Conservation (phyloP, 1,284 basidiomycete genomes). For the Cryptococcus sp. region DNA sequence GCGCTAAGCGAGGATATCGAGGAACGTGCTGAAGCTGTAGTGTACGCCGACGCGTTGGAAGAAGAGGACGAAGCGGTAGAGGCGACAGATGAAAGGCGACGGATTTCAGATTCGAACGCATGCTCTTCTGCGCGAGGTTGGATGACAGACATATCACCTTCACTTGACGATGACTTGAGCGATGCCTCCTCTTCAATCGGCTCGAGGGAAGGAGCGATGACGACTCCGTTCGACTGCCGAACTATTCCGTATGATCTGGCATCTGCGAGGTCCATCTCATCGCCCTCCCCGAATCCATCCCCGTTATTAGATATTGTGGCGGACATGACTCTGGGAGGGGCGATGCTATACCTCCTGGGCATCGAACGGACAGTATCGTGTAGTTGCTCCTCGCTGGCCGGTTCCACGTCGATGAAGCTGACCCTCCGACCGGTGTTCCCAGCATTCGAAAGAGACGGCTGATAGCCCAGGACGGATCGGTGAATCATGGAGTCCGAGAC, state of each 20-base stretch:
- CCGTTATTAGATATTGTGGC: conserved; percentile 3
- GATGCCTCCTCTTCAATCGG: conserved; percentile 12
- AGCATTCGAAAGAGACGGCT: background rate
- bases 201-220: conserved; percentile 15
- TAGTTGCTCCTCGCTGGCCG: background rate
- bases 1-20: conserved; percentile 23
- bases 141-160: background rate
- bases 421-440: conserved; percentile 11
- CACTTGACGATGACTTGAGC: background rate
- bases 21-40: conserved; percentile 25
- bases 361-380: background rate
- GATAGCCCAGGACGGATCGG: conserved; percentile 3
- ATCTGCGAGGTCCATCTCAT: conserved; percentile 1
- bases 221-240: conserved; percentile 3
- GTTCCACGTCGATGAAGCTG: conserved; percentile 17
- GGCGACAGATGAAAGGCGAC: background rate
- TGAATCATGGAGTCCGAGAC: background rate
- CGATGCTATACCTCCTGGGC: conserved; percentile 2
- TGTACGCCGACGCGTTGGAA: conserved; percentile 15
- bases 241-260: background rate
- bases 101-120: background rate
- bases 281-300: conserved; percentile 1
- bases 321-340: conserved; percentile 9
- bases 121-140: background rate
- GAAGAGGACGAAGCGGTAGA: conserved; percentile 5